These are phyloP conservation scores for Tremellales sp. DNA, from an alignment of 1,284 basidiomycete species.

Conservation along the genomic window DNA sequence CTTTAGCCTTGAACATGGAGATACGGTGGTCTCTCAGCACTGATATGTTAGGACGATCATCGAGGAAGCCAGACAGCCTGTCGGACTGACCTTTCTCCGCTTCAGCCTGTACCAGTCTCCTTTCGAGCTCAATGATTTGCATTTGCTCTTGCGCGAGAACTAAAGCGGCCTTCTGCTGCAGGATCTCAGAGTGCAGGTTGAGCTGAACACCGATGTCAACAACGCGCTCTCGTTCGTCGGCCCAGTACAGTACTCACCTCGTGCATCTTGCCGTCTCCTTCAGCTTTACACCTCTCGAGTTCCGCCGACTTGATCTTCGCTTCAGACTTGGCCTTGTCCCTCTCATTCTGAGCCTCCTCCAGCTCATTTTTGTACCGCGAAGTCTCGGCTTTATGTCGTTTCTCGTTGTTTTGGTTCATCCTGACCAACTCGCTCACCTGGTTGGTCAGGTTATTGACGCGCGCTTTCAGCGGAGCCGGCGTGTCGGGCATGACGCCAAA, in stretches of 20 bases:
- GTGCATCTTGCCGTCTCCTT: slow-evolving; percentile 32
- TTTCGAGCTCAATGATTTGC: slow-evolving; percentile 35
- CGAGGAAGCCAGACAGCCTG: not conserved
- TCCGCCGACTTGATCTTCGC: slow-evolving; percentile 7
- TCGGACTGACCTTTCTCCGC: slow-evolving; percentile 22
- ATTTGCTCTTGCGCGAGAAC: slow-evolving; percentile 38
- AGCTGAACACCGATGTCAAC: slow-evolving; percentile 16
- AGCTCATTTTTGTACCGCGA: slow-evolving; percentile 11
- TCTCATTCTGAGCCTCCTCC: slow-evolving; percentile 16
- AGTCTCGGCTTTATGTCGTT: slow-evolving; percentile 21
- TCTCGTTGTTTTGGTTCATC: slow-evolving; percentile 27
- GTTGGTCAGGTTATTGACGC: slow-evolving; percentile 28
- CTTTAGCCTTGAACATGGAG: slow-evolving; percentile 29
- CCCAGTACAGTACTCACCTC: slow-evolving; percentile 31
- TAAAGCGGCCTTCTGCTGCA: slow-evolving; percentile 35
- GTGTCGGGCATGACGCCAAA: slow-evolving; percentile 18
- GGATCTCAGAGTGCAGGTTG: slow-evolving; percentile 26
- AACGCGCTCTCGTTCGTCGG: too few relatives aligned
- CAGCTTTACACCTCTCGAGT: slow-evolving; percentile 14
- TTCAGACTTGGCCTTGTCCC: slow-evolving; percentile 10
- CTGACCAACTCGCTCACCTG: slow-evolving; percentile 38
- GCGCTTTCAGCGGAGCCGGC: slow-evolving; percentile 29
- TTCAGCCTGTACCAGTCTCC: slow-evolving; percentile 25
- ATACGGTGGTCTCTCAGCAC: slow-evolving; percentile 42
- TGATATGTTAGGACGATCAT: not conserved